phyloP scores from a whole-genome alignment of 148 eudicot species.

The Rhododendron griersonianum region DNA sequence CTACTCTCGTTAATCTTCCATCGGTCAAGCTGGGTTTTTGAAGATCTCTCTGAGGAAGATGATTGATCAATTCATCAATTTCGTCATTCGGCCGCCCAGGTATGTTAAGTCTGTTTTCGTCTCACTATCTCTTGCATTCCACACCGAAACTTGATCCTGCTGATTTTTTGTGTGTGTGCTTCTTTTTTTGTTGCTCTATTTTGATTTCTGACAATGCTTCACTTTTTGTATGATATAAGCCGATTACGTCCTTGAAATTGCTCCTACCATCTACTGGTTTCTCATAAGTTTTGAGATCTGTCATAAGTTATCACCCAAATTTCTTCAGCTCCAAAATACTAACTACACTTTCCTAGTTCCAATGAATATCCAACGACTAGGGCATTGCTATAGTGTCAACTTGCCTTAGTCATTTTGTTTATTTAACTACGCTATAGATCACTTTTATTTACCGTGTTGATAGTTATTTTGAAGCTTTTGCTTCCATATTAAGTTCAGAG shows the following conservation, averaged over 20 bases:
- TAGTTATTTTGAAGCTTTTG: neutral
- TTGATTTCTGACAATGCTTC: slow-evolving; percentile 4
- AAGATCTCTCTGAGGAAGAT: slow-evolving; percentile 14
- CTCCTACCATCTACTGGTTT: neutral
- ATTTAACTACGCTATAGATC: neutral
- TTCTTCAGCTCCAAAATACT: neutral
- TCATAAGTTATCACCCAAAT: neutral
- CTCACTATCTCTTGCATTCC: neutral
- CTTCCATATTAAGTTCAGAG: neutral
- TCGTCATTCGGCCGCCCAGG: slow-evolving; percentile 90
- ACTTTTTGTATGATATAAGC: neutral
- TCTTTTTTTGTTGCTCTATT: neutral
- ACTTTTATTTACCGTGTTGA: neutral
- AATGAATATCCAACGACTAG: neutral
- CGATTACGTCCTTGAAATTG: neutral
- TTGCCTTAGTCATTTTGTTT: neutral
- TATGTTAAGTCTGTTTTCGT: slow-evolving; percentile 5
- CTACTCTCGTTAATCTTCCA: neutral
- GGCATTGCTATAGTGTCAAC: neutral
- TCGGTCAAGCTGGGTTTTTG: neutral
- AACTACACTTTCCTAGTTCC: neutral
- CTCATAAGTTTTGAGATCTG: neutral
- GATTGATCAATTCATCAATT: slow-evolving; percentile 78
- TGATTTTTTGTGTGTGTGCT: neutral
- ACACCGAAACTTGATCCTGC: neutral